Percentiles rank a stretch among this genome's conserved stretches.
These are phyloP conservation scores for Apostasia shenzhenica DNA, from an alignment of 106 monocot species.

Conservation along the genomic window DNA sequence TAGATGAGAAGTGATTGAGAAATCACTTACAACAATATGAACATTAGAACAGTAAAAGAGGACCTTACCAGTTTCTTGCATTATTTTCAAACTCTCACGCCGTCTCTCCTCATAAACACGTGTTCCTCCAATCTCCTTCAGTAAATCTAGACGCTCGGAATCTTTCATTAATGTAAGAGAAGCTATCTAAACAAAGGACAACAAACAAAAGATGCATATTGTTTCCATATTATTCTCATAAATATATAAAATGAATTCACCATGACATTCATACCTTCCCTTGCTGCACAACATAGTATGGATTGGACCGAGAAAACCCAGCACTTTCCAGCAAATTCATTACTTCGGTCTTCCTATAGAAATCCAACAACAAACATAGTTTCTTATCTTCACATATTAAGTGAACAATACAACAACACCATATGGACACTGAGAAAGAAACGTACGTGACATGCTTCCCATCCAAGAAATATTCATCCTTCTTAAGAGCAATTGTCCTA, in stretches of 20 bases:
- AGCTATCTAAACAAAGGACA: slow-evolving; percentile 57
- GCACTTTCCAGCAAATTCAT: slow-evolving; percentile 99
- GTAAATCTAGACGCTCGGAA: slow-evolving; percentile 85
- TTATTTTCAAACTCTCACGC: slow-evolving; percentile 94
- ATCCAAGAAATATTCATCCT: slow-evolving; percentile 98
- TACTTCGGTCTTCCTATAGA: slow-evolving; percentile 89
- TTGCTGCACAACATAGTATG: slow-evolving; percentile 99
- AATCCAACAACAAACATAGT: neutral
- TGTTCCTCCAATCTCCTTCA: slow-evolving; percentile 98
- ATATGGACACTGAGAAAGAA: neutral
- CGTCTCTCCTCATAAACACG: slow-evolving; percentile 96
- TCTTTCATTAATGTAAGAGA: slow-evolving; percentile 97
- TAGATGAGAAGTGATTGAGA: neutral
- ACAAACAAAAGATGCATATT: slow-evolving; percentile 4
- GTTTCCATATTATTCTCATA: neutral
- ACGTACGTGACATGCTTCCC: slow-evolving; percentile 92
- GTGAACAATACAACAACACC: slow-evolving; percentile 3
- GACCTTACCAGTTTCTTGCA: slow-evolving; percentile 94
- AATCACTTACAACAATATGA: neutral
- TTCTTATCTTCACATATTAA: neutral
- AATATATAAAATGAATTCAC: neutral
- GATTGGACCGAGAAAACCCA: slow-evolving; percentile 98
- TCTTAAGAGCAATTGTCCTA: slow-evolving; percentile 83
- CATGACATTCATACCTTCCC: slow-evolving; percentile 64
- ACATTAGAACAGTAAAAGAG: neutral